These are phyloP conservation scores for Hondaea fermentalgiana DNA, from an alignment of 108 stramenopile genomes.

Conservation along the genomic window DNA sequence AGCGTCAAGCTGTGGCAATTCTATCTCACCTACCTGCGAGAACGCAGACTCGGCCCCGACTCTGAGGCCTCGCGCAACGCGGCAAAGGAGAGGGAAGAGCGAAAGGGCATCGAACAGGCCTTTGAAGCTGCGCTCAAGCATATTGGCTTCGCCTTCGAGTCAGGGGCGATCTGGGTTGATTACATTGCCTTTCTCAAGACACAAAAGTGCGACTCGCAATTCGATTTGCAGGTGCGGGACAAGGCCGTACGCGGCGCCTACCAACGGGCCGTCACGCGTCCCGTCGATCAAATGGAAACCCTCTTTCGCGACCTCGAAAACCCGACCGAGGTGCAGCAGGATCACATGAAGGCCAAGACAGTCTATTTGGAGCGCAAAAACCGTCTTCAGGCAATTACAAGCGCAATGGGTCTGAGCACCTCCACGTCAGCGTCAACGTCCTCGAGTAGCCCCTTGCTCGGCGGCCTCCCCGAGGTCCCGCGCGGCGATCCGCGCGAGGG, in stretches of 20 bases:
- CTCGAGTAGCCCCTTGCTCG: background rate
- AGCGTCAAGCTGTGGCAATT: constrained; percentile 4
- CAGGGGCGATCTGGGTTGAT: background rate
- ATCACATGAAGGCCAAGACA: background rate
- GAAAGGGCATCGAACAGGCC: background rate
- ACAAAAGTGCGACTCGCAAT: background rate
- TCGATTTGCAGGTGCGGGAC: background rate
- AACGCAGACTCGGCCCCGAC: background rate
- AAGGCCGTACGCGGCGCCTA: background rate
- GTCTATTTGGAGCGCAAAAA: background rate
- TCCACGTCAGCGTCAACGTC: background rate
- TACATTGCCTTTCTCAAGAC: background rate
- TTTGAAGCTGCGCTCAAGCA: background rate
- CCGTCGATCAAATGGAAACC: background rate
- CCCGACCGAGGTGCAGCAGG: background rate
- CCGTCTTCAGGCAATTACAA: background rate
- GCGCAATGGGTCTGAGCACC: background rate
- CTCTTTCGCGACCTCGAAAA: background rate
- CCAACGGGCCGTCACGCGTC: background rate
- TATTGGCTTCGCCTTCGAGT: background rate
- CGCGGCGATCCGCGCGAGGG: background rate
- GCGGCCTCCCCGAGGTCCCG: background rate
- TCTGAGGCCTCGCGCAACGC: background rate
- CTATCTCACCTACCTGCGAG: background rate
- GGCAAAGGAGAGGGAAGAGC: background rate